Evolutionary conservation across 108 stramenopile species (phyloP), one percentile per base, ranked within the genome.

Genomic region (Seminavis robusta): DNA sequence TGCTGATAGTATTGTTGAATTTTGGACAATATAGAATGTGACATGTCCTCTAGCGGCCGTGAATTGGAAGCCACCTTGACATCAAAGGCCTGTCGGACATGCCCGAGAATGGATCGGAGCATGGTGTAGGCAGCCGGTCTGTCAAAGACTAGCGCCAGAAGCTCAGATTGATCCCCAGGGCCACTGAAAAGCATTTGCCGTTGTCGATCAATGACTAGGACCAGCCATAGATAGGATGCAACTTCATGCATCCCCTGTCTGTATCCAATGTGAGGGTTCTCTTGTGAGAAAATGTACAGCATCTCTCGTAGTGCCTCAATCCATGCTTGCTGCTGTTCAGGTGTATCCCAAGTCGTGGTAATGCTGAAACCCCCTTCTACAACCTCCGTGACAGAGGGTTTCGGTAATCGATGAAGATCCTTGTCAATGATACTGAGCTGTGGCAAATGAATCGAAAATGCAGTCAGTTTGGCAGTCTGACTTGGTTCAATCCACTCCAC

Each of bases 171-270:
- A n/a, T n/a, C n/a, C n/a, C n/a, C n/a, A 30, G 27, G 32, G 69
- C 76, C 67, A 77, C 54, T 0, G 71, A 66, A 29, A 47, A n/a
- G n/a, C n/a, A n/a, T n/a, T n/a, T n/a, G n/a, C n/a, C n/a, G n/a
- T n/a, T n/a, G n/a, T n/a, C n/a, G n/a, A n/a, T n/a, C n/a, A n/a
- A n/a, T n/a, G n/a, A n/a, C n/a, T n/a, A n/a, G n/a, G n/a, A n/a
- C 83, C 66, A 74, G 59, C 32, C 89, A 28, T 4, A 89, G 38
- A 51, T 80, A 85, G 43, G 77, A 79, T 4, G 83, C 71, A 46
- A 88, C 77, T 46, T 92, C 91, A 47, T 92, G 91, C 91, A 92
- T 92, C 4, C 91, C 91, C 55, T 92, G 87, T 34, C 86, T 78
- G 71, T 92, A 89, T 41, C 87, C 91, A 42, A 86, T 56, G 6